Conservation (phyloP, 2,329 filamentous ascomycete genomes). For the Neonectria neomacrospora region DNA sequence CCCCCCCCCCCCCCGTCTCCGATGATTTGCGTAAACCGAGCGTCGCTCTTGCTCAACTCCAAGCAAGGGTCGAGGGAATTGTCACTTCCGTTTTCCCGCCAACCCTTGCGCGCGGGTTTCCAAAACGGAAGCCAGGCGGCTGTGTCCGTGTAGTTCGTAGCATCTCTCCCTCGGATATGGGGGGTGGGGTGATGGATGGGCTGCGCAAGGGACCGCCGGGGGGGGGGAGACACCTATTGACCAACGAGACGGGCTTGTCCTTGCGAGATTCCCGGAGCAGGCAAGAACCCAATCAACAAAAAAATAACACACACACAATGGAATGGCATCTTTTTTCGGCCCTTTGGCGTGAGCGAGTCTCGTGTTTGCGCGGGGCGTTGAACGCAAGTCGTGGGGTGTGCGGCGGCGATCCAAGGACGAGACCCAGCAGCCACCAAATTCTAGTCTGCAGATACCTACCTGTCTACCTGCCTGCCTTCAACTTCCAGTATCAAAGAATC, state of each 20-base stretch:
- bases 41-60: neutral
- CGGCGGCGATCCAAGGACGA: no score
- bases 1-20: no score
- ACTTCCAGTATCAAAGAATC: neutral
- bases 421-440: no score
- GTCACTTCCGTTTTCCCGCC: neutral
- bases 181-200: conserved; percentile 3
- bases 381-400: no score
- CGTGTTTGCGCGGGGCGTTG: neutral
- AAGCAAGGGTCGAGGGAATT: neutral
- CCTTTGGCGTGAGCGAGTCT: neutral
- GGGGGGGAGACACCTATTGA: neutral
- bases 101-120: neutral
- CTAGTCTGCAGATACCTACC: no score
- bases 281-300: neutral
- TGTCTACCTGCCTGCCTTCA: neutral
- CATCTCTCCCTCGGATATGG: conserved; percentile 1
- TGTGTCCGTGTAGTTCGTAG: neutral
- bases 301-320: no score
- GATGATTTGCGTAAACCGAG: neutral
- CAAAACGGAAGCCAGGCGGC: neutral
- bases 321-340: neutral
- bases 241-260: neutral
- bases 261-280: neutral
- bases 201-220: neutral